Conservation (phyloP, 2,329 filamentous ascomycete genomes). For the Amauroascus verrucosus region DNA sequence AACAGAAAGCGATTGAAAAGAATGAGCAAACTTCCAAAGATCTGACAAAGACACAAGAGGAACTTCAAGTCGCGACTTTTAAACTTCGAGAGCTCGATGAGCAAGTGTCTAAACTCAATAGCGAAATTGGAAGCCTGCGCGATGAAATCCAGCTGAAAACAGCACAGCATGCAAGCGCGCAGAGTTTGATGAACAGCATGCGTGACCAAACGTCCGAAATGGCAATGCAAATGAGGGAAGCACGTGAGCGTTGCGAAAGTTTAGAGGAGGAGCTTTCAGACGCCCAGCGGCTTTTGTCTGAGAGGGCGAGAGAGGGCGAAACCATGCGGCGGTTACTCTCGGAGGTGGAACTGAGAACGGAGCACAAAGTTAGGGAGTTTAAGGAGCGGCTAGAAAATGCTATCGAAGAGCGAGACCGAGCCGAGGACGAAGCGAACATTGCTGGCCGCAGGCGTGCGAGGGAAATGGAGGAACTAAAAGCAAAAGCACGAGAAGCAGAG, state of each 20-base stretch:
- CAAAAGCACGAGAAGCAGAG: slow-evolving; percentile 70
- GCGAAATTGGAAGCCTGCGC: slow-evolving; percentile 56
- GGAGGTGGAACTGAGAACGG: slow-evolving; percentile 74
- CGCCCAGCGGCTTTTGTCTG: slow-evolving; percentile 71
- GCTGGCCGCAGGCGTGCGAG: slow-evolving; percentile 64
- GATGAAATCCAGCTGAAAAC: slow-evolving; percentile 78
- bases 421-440: slow-evolving; percentile 79
- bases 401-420: slow-evolving; percentile 84
- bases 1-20: slow-evolving; percentile 63
- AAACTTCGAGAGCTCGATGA: slow-evolving; percentile 65
- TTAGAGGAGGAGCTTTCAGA: slow-evolving; percentile 88
- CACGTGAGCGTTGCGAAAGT: slow-evolving; percentile 67
- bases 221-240: slow-evolving; percentile 82
- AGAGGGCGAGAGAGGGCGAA: slow-evolving; percentile 83
- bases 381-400: slow-evolving; percentile 77
- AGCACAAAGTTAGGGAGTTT: slow-evolving; percentile 77
- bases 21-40: slow-evolving; percentile 63
- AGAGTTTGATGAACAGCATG: slow-evolving; percentile 82
- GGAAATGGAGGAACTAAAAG: slow-evolving; percentile 77
- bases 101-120: slow-evolving; percentile 56
- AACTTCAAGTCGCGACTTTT: slow-evolving; percentile 47
- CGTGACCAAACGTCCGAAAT: slow-evolving; percentile 84
- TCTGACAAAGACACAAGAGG: slow-evolving; percentile 60
- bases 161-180: slow-evolving; percentile 74
- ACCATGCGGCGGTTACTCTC: slow-evolving; percentile 84